Evolutionary conservation across 2,329 filamentous ascomycete species (phyloP).

Genomic region (Aspergillus tamarii): DNA sequence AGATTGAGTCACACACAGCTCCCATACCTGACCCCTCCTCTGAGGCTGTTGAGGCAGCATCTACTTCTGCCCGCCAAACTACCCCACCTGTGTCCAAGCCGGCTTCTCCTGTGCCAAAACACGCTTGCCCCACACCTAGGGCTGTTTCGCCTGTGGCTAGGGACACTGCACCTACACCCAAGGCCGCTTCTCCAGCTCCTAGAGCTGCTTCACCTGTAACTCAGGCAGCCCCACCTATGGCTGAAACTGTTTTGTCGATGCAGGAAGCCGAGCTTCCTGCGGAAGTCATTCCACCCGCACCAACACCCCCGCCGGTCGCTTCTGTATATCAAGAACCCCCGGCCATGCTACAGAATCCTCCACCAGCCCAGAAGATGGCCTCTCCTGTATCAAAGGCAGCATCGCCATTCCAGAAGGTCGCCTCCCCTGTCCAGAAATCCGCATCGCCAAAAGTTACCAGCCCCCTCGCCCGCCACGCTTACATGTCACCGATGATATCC

Average conservation of each 20-base stretch:
- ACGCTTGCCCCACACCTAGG: slow-evolving; percentile 13
- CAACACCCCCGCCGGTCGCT: slow-evolving; percentile 8
- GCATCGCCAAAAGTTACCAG: slow-evolving; percentile 39
- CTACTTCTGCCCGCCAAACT: slow-evolving; percentile 15
- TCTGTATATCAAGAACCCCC: slow-evolving; percentile 18
- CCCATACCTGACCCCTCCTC: slow-evolving; percentile 16
- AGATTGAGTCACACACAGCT: slow-evolving; percentile 19
- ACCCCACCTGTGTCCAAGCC: slow-evolving; percentile 21
- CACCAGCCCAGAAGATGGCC: slow-evolving; percentile 12
- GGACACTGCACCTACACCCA: slow-evolving; percentile 5
- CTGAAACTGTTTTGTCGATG: neutral
- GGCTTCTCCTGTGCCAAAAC: slow-evolving; percentile 19
- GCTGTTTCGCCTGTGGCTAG: slow-evolving; percentile 6
- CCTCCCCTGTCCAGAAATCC: slow-evolving; percentile 27
- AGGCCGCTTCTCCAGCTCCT: slow-evolving; percentile 1
- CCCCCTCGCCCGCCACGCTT: slow-evolving; percentile 38
- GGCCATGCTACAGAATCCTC: slow-evolving; percentile 12
- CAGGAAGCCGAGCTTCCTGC: slow-evolving; percentile 5
- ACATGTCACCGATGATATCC: slow-evolving; percentile 42
- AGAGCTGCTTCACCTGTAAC: slow-evolving; percentile 9
- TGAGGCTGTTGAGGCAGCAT: slow-evolving; percentile 11
- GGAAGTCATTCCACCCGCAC: slow-evolving; percentile 7
- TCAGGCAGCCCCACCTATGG: slow-evolving; percentile 6
- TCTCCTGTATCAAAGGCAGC: slow-evolving; percentile 18
- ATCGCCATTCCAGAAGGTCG: slow-evolving; percentile 21